A percentile compares a stretch with the other conserved stretches of the same genome.
Evolutionary conservation across 352 stramenopile species (phyloP).

Genomic region (Globisporangium canariense): DNA sequence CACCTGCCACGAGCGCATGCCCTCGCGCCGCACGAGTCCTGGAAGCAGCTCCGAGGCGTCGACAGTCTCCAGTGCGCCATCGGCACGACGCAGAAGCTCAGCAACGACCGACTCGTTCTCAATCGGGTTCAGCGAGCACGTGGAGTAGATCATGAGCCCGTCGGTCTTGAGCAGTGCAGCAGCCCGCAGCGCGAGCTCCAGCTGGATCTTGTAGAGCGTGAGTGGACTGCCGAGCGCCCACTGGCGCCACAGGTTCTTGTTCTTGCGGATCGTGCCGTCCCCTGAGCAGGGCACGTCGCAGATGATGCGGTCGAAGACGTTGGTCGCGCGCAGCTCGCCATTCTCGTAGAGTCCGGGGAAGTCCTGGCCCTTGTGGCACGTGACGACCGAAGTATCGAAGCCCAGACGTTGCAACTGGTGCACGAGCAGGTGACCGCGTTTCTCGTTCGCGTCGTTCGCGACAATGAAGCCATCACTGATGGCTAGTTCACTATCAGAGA

Average conservation of each 20-base stretch:
- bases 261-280: slow-evolving; percentile 98
- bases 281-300: slow-evolving; percentile 98
- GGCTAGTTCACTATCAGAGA: neutral
- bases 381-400: slow-evolving; percentile 87
- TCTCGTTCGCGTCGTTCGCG: slow-evolving; percentile 95
- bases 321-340: slow-evolving; percentile 29
- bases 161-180: slow-evolving; percentile 87
- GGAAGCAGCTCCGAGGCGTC: slow-evolving; percentile 61
- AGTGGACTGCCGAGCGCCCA: slow-evolving; percentile 88
- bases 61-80: slow-evolving; percentile 87
- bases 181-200: slow-evolving; percentile 89
- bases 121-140: slow-evolving; percentile 97
- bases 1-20: slow-evolving; percentile 55
- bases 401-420: slow-evolving; percentile 86
- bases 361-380: slow-evolving; percentile 89
- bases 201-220: slow-evolving; percentile 91
- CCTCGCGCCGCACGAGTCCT: slow-evolving; percentile 40
- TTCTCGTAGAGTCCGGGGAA: slow-evolving; percentile 88
- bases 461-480: slow-evolving; percentile 79
- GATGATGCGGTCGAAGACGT: slow-evolving; percentile 96
- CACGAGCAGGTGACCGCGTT: slow-evolving; percentile 96
- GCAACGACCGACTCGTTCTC: slow-evolving; percentile 97
- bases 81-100: slow-evolving; percentile 88
- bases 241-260: slow-evolving; percentile 88
- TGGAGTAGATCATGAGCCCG: slow-evolving; percentile 94